Percentiles rank a stretch among this genome's conserved stretches.
Conservation (phyloP, 1,284 basidiomycete genomes). For the Vanrija sp. region DNA sequence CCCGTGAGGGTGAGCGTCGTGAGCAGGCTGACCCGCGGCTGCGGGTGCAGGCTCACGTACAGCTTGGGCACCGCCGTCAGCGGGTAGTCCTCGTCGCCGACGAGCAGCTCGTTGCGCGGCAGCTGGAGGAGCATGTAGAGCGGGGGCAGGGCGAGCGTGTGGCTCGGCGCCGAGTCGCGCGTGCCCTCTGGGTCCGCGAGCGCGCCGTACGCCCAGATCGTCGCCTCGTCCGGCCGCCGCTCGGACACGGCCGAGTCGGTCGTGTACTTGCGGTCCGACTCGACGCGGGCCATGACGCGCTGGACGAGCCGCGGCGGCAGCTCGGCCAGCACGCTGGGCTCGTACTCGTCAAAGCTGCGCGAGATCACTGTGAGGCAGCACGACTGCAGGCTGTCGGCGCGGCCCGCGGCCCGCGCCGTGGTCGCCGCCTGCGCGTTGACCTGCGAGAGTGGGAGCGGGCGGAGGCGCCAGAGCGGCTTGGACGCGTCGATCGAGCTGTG, state of each 20-base stretch:
- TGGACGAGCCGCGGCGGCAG: constrained; percentile 18
- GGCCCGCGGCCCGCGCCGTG: constrained; percentile 3
- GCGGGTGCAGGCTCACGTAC: constrained; percentile 10
- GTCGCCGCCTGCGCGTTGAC: constrained; percentile 7
- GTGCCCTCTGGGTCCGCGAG: constrained; percentile 23
- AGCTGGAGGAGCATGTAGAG: constrained; percentile 19
- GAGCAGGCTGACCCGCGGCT: constrained; percentile 16
- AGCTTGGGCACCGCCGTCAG: constrained; percentile 27
- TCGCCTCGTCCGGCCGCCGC: constrained; percentile 32
- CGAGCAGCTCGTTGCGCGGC: constrained; percentile 8
- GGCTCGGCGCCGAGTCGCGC: background rate
- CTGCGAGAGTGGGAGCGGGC: constrained; percentile 30
- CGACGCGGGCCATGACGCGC: constrained; percentile 25
- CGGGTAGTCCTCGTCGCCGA: constrained; percentile 23
- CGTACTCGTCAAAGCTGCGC: constrained; percentile 25
- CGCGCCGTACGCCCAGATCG: constrained; percentile 33
- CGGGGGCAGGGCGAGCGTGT: constrained; percentile 25
- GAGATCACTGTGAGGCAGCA: constrained; percentile 30
- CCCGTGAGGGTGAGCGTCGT: constrained; percentile 35
- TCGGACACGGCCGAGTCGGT: background rate
- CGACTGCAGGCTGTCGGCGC: constrained; percentile 21
- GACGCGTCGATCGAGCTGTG: constrained; percentile 13
- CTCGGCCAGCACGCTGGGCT: constrained; percentile 13
- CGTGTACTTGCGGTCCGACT: constrained; percentile 1
- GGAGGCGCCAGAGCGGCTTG: constrained; percentile 32